These are phyloP conservation scores for Rubia yunnanensis DNA, from an alignment of 257 asterid genomes.

Conservation along the genomic window DNA sequence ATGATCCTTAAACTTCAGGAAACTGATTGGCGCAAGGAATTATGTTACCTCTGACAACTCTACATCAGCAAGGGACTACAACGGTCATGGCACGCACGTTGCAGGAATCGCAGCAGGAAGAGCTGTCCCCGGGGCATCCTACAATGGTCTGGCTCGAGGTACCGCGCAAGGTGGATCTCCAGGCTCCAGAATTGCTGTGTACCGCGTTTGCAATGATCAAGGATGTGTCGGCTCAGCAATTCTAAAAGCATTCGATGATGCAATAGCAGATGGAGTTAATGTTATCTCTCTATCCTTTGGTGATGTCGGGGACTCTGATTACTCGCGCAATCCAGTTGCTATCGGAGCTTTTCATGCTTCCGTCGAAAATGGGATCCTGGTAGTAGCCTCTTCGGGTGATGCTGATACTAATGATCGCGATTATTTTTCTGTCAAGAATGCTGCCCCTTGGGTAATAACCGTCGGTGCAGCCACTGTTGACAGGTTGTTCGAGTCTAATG, in stretches of 20 bases:
- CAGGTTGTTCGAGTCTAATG: conserved; percentile 48
- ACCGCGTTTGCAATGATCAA: conserved; percentile 41
- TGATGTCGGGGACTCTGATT: conserved; percentile 11
- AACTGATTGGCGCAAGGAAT: conserved; percentile 78
- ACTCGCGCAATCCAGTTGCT: conserved; percentile 41
- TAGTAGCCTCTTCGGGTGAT: conserved; percentile 65
- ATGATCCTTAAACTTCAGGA: conserved; percentile 26
- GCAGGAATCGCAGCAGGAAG: conserved; percentile 78
- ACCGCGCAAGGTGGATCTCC: conserved; percentile 70
- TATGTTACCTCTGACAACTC: conserved; percentile 18
- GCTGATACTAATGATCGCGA: conserved; percentile 33
- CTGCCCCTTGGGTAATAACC: conserved; percentile 82
- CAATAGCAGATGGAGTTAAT: conserved; percentile 59
- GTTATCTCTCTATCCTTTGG: conserved; percentile 64
- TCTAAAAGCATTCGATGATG: conserved; percentile 62
- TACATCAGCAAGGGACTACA: conserved; percentile 37
- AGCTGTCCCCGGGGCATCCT: conserved; percentile 53
- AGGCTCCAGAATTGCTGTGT: conserved; percentile 65
- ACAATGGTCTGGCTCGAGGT: conserved; percentile 63
- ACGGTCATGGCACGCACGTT: conserved; percentile 88
- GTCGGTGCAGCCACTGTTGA: conserved; percentile 82
- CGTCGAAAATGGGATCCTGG: conserved; percentile 51
- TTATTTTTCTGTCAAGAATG: conserved; percentile 24
- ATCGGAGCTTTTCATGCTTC: conserved; percentile 72
- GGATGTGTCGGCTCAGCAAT: conserved; percentile 65